Evolutionary conservation across 116 monocot species (phyloP).

Genomic region (Iris pallida): DNA sequence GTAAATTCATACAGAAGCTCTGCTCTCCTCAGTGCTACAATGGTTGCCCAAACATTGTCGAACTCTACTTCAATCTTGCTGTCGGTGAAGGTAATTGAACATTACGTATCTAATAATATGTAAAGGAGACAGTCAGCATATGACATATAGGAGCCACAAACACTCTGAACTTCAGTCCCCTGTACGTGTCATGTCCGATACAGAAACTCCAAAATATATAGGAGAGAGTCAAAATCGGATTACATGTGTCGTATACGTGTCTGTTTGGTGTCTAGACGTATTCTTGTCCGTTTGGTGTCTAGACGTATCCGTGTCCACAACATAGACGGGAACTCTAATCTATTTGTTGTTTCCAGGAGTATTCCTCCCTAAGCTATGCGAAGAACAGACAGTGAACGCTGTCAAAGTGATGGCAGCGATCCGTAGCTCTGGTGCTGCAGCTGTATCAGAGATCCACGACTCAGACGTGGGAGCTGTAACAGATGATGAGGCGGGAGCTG

Average conservation of each 20-base stretch:
- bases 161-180: neutral
- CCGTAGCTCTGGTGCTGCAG: conserved; percentile 6
- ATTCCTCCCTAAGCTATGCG: conserved; percentile 13
- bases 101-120: neutral
- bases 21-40: conserved; percentile 17
- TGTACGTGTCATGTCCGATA: neutral
- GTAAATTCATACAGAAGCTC: conserved; percentile 2
- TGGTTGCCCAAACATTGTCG: conserved; percentile 5
- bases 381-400: neutral
- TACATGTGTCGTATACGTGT: neutral
- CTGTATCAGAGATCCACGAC: no score
- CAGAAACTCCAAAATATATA: neutral
- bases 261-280: neutral
- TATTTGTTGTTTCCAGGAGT: conserved; percentile 7
- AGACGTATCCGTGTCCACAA: neutral
- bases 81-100: conserved; percentile 11
- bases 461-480: no score
- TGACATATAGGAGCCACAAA: neutral
- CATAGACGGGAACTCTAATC: neutral
- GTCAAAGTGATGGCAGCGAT: conserved; percentile 19
- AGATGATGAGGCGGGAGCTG: no score
- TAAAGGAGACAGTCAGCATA: neutral
- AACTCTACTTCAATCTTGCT: conserved; percentile 19
- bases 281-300: neutral
- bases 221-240: neutral